These are phyloP conservation scores for Phytopythium litorale DNA, from an alignment of 352 stramenopile species.

Conservation along the genomic window DNA sequence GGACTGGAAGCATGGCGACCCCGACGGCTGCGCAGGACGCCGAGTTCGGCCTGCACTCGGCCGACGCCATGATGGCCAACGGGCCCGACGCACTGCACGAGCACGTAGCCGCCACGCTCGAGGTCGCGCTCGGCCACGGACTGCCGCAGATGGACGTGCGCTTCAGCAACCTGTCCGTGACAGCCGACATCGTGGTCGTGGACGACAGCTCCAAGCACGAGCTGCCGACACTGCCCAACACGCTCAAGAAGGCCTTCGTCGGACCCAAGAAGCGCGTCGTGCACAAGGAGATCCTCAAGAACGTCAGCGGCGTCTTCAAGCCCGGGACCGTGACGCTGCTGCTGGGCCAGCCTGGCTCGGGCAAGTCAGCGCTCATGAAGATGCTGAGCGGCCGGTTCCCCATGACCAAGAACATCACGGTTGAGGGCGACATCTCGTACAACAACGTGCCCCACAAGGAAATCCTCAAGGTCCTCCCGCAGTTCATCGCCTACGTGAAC, in stretches of 20 bases:
- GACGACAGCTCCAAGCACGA: slow-evolving; percentile 11
- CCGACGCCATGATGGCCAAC: slow-evolving; percentile 21
- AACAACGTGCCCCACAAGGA: slow-evolving; percentile 27
- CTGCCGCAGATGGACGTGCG: slow-evolving; percentile 47
- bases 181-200: slow-evolving; percentile 23
- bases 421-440: slow-evolving; percentile 33
- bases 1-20: neutral
- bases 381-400: slow-evolving; percentile 35
- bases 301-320: slow-evolving; percentile 25
- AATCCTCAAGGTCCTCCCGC: slow-evolving; percentile 28
- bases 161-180: slow-evolving; percentile 38
- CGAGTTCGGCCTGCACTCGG: slow-evolving; percentile 17
- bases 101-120: slow-evolving; percentile 22
- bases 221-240: slow-evolving; percentile 29
- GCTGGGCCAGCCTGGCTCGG: slow-evolving; percentile 26
- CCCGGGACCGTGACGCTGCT: slow-evolving; percentile 36
- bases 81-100: slow-evolving; percentile 31
- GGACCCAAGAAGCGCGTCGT: slow-evolving; percentile 21
- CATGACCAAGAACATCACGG: slow-evolving; percentile 26
- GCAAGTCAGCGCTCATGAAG: slow-evolving; percentile 43
- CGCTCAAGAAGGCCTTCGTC: slow-evolving; percentile 27
- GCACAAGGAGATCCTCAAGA: slow-evolving; percentile 32
- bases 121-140: slow-evolving; percentile 18
- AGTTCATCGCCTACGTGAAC: slow-evolving; percentile 42
- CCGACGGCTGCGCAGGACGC: neutral